Conservation (phyloP, 1,284 basidiomycete genomes). For the Melampsora medusae region DNA sequence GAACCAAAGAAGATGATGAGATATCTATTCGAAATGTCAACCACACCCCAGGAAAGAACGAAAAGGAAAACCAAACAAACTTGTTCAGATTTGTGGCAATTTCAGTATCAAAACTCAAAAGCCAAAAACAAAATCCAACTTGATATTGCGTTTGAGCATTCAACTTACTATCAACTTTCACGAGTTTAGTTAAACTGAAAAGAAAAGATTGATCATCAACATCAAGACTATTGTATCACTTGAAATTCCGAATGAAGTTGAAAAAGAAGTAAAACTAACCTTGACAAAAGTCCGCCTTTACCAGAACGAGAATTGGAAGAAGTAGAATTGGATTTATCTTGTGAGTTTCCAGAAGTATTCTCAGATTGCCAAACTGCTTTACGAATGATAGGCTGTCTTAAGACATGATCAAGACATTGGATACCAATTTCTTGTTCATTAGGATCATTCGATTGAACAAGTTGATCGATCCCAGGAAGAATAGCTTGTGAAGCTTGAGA, state of each 20-base stretch:
- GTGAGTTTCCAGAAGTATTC: background rate
- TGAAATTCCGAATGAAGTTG: too few species aligned
- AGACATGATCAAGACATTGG: slow-evolving; percentile 24
- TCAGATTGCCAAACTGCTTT: slow-evolving; percentile 6
- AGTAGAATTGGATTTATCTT: too few species aligned
- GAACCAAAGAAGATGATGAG: slow-evolving; percentile 1
- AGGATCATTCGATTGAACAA: slow-evolving; percentile 24
- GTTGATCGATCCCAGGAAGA: slow-evolving; percentile 5
- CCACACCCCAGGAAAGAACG: background rate
- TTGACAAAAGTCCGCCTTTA: too few species aligned
- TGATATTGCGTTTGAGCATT: slow-evolving; percentile 94
- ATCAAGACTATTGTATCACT: too few species aligned
- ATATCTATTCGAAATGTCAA: background rate
- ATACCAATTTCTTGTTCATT: slow-evolving; percentile 42
- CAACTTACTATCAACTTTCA: slow-evolving; percentile 52
- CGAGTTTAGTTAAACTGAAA: slow-evolving; percentile 17
- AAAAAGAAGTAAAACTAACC: too few species aligned
- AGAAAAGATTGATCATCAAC: background rate
- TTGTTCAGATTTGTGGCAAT: slow-evolving; percentile 81
- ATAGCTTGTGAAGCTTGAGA: slow-evolving; percentile 4
- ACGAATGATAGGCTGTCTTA: slow-evolving; percentile 22
- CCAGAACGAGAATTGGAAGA: too few species aligned
- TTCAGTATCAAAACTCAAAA: slow-evolving; percentile 82
- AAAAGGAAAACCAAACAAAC: slow-evolving; percentile 52
- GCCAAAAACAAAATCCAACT: slow-evolving; percentile 86